These are phyloP conservation scores for Botryosphaeria dothidea DNA, from an alignment of 2,329 filamentous ascomycete genomes.

Conservation along the genomic window DNA sequence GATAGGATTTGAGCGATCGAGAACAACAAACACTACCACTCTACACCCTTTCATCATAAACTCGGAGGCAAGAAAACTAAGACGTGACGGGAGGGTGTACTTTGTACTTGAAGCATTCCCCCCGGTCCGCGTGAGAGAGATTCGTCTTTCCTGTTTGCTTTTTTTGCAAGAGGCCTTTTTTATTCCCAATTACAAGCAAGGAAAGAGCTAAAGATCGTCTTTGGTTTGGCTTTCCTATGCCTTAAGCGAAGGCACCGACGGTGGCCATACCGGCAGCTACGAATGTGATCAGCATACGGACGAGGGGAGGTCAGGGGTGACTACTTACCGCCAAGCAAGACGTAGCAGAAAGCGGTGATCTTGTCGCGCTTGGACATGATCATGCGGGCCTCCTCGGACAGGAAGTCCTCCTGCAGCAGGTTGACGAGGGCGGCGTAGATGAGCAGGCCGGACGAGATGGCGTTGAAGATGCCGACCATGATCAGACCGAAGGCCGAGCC, in stretches of 20 bases:
- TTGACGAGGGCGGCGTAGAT: constrained; percentile 84
- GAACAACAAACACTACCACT: neutral
- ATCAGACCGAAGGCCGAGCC: constrained; percentile 73
- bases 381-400: constrained; percentile 53
- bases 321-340: constrained; percentile 33
- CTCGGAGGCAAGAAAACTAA: too few species aligned
- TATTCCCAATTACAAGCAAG: neutral
- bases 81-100: neutral
- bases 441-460: constrained; percentile 76
- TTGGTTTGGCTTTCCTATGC: neutral
- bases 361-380: constrained; percentile 55
- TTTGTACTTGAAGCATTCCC: too few species aligned
- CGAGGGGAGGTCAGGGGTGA: too few species aligned
- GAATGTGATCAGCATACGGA: neutral
- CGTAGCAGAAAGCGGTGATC: constrained; percentile 52
- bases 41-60: too few species aligned
- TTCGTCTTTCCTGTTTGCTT: neutral
- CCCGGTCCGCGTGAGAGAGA: neutral
- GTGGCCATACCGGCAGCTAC: constrained; percentile 37
- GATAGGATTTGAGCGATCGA: neutral
- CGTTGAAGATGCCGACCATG: constrained; percentile 86
- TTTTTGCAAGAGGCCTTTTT: neutral
- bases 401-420: constrained; percentile 80
- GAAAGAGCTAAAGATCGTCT: neutral
- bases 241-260: constrained; percentile 38